Percentiles rank a stretch among this genome's conserved stretches.
Evolutionary conservation across 306 rosid genomes (phyloP).

Genomic region (Acmispon strigosus): DNA sequence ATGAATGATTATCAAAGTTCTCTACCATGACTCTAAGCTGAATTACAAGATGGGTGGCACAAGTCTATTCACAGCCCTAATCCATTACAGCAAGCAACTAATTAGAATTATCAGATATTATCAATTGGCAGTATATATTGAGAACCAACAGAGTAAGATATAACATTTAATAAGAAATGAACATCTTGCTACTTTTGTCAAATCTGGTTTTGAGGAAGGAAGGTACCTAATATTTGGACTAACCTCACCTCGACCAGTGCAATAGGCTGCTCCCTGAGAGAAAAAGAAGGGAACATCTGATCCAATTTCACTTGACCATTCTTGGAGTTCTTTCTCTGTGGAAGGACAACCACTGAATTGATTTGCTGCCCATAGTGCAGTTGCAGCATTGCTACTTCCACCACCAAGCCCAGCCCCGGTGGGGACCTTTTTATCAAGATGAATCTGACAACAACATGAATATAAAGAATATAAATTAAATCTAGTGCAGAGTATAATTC

Average conservation of each 20-base stretch:
- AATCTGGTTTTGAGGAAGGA: not conserved
- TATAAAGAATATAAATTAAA: not conserved
- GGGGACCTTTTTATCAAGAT: slow-evolving; percentile 88
- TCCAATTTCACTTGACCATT: slow-evolving; percentile 98
- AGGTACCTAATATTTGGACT: slow-evolving; percentile 30
- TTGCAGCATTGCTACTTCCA: slow-evolving; percentile 98
- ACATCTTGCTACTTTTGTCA: not conserved
- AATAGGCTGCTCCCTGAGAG: slow-evolving; percentile 92
- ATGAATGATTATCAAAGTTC: not conserved
- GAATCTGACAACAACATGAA: slow-evolving; percentile 55
- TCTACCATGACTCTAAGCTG: not conserved
- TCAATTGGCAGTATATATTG: not conserved
- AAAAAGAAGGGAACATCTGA: slow-evolving; percentile 97
- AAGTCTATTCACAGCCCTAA: slow-evolving; percentile 4
- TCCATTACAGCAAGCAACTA: not conserved
- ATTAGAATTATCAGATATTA: slow-evolving; percentile 7
- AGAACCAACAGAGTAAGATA: not conserved
- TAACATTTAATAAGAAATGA: not conserved
- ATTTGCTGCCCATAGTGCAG: slow-evolving; percentile 97
- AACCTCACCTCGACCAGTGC: slow-evolving; percentile 98
- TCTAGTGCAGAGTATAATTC: not conserved
- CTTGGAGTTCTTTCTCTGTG: slow-evolving; percentile 84
- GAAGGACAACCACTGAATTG: slow-evolving; percentile 76
- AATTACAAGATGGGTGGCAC: not conserved
- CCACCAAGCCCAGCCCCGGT: slow-evolving; percentile 99